Percentiles rank a stretch among this genome's conserved stretches.
Evolutionary conservation across 768 basidiomycete species (phyloP).

Genomic region (Leucocoprinus birnbaumii): DNA sequence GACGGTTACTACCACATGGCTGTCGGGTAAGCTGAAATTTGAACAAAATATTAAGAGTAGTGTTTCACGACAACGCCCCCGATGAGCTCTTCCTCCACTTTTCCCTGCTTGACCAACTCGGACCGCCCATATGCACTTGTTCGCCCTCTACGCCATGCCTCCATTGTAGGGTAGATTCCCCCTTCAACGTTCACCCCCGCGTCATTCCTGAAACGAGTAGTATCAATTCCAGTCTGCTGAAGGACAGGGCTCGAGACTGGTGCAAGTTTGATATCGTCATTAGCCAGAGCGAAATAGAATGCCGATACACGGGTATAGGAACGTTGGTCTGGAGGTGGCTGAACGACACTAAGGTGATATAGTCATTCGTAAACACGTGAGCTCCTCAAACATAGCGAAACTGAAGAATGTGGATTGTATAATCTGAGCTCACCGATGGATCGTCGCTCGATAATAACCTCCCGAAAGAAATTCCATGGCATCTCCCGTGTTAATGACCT

Average conservation of each 20-base stretch:
- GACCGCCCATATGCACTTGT: slow-evolving; percentile 50
- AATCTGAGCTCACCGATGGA: slow-evolving; percentile 41
- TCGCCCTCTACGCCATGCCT: slow-evolving; percentile 49
- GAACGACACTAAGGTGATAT: slow-evolving; percentile 42
- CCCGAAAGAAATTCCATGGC: slow-evolving; percentile 59
- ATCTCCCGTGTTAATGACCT: slow-evolving; percentile 64
- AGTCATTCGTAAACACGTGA: too few relatives aligned
- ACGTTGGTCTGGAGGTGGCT: slow-evolving; percentile 55
- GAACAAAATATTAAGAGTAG: too few relatives aligned
- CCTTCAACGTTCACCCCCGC: slow-evolving; percentile 25
- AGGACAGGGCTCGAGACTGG: slow-evolving; percentile 50
- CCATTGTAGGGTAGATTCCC: slow-evolving; percentile 39
- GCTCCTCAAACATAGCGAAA: too few relatives aligned
- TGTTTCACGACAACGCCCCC: slow-evolving; percentile 55
- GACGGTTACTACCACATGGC: too few relatives aligned
- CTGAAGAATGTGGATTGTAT: too few relatives aligned
- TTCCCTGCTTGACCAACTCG: slow-evolving; percentile 36
- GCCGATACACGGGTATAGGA: slow-evolving; percentile 48
- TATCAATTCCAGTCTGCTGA: slow-evolving; percentile 35
- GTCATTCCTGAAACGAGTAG: slow-evolving; percentile 30
- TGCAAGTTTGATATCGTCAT: slow-evolving; percentile 46
- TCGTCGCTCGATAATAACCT: slow-evolving; percentile 56
- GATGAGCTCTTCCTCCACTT: slow-evolving; percentile 54
- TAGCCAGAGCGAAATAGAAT: slow-evolving; percentile 55
- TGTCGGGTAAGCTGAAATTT: too few relatives aligned